These are phyloP conservation scores for Pulveroboletus sp. DNA, from an alignment of 768 basidiomycete genomes.

Conservation along the genomic window DNA sequence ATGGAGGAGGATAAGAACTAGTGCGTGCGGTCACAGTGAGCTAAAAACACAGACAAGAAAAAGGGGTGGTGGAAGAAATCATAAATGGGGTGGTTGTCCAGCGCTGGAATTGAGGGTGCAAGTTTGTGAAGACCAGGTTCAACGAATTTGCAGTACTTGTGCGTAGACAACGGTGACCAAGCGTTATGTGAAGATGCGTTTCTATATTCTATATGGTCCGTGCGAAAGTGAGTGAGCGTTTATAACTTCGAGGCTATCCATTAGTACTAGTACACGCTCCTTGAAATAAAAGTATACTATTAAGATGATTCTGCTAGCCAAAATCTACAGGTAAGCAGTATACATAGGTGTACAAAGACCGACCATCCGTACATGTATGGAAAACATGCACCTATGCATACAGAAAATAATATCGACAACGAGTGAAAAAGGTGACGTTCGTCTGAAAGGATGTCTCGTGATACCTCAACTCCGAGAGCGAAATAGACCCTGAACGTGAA, in stretches of 20 bases:
- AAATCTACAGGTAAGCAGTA: conserved; percentile 20
- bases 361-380: conserved; percentile 4
- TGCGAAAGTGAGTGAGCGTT: too few species aligned
- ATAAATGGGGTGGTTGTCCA: conserved; percentile 53
- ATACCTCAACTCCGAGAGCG: not conserved
- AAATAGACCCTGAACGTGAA: not conserved
- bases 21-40: conserved; percentile 47
- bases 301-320: not conserved
- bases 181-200: too few species aligned
- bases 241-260: too few species aligned
- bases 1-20: conserved; percentile 50
- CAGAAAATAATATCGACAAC: conserved; percentile 2
- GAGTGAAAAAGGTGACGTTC: not conserved
- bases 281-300: too few species aligned
- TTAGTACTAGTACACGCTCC: too few species aligned
- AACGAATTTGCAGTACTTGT: not conserved
- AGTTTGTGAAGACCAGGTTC: not conserved
- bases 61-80: conserved; percentile 51
- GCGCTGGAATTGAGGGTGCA: conserved; percentile 44
- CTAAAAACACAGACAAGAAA: conserved; percentile 39
- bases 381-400: conserved; percentile 9
- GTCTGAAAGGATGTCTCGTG: not conserved
- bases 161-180: too few species aligned
- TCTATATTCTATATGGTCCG: too few species aligned
- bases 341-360: conserved; percentile 10